Conservation (phyloP, 176 grass and related monocot genomes). For the Thalia dealbata region DNA sequence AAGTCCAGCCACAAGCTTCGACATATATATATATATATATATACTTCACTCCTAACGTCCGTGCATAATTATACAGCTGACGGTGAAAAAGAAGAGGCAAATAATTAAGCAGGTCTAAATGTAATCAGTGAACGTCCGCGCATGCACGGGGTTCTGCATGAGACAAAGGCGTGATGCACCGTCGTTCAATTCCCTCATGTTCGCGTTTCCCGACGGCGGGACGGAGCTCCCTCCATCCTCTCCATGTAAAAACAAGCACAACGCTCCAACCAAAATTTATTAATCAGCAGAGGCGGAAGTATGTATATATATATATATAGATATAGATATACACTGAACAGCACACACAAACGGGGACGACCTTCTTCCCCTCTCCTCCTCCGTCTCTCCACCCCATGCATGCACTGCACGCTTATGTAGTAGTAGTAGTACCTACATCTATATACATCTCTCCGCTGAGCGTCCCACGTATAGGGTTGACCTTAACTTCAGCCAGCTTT, state of each 20-base stretch:
- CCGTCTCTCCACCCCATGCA: neutral
- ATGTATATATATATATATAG: too few relatives aligned
- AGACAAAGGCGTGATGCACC: conserved; percentile 49
- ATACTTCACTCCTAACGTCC: too few relatives aligned
- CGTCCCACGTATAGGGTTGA: conserved; percentile 7
- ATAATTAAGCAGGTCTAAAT: neutral
- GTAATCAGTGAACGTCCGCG: neutral
- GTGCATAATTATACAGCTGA: too few relatives aligned
- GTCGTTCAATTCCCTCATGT: conserved; percentile 24
- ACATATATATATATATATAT: too few relatives aligned
- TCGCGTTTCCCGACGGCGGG: conserved; percentile 35
- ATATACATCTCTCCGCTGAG: too few relatives aligned
- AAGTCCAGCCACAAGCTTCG: too few relatives aligned
- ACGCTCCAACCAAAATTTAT: conserved; percentile 48
- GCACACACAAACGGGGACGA: too few relatives aligned
- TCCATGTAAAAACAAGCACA: conserved; percentile 46
- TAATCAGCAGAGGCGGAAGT: neutral
- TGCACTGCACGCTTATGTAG: conserved; percentile 30
- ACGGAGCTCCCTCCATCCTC: conserved; percentile 8
- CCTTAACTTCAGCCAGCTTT: conserved; percentile 1
- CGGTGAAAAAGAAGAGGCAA: neutral
- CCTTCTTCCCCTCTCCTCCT: neutral
- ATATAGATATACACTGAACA: neutral
- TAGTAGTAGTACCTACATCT: neutral
- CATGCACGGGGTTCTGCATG: conserved; percentile 18